Conservation (phyloP, 2,329 filamentous ascomycete species). For the Thielaviopsis musarum region DNA sequence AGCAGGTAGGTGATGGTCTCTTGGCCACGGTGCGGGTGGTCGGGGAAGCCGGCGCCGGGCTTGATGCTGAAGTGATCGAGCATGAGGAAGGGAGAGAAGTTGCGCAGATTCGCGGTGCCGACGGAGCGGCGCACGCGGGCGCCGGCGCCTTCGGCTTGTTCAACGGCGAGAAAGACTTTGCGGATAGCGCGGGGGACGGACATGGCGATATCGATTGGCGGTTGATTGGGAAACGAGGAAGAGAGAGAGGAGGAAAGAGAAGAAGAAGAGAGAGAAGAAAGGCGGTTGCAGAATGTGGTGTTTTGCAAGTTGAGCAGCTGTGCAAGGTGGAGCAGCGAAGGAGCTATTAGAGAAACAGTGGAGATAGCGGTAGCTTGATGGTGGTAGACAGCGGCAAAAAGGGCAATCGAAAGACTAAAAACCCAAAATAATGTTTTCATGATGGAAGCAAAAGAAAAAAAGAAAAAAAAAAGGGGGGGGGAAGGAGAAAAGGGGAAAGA, state of each 20-base stretch:
- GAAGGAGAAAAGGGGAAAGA: neutral
- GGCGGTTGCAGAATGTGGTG: neutral
- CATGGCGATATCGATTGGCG: slow-evolving; percentile 33
- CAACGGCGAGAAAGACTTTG: slow-evolving; percentile 67
- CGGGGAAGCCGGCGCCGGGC: slow-evolving; percentile 73
- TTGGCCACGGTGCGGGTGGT: slow-evolving; percentile 71
- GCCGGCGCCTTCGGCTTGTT: slow-evolving; percentile 78
- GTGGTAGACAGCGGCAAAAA: neutral
- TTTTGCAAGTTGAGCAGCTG: neutral
- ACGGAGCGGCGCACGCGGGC: slow-evolving; percentile 76
- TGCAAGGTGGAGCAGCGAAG: neutral
- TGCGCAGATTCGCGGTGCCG: slow-evolving; percentile 64
- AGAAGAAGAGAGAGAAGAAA: slow-evolving; percentile 5
- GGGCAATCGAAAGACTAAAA: slow-evolving; percentile 5
- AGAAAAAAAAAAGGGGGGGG: neutral
- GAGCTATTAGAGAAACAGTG: neutral
- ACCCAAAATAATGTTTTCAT: slow-evolving; percentile 6
- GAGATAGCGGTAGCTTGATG: neutral
- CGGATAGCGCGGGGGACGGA: slow-evolving; percentile 58
- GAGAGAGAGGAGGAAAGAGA: slow-evolving; percentile 5
- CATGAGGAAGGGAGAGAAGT: slow-evolving; percentile 90
- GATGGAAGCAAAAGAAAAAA: neutral
- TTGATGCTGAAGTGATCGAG: slow-evolving; percentile 79
- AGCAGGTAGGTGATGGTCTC: slow-evolving; percentile 82
- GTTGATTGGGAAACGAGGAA: slow-evolving; percentile 1